These are phyloP conservation scores for Alternaria postmessia DNA, from an alignment of 2,329 filamentous ascomycete genomes.

Conservation along the genomic window DNA sequence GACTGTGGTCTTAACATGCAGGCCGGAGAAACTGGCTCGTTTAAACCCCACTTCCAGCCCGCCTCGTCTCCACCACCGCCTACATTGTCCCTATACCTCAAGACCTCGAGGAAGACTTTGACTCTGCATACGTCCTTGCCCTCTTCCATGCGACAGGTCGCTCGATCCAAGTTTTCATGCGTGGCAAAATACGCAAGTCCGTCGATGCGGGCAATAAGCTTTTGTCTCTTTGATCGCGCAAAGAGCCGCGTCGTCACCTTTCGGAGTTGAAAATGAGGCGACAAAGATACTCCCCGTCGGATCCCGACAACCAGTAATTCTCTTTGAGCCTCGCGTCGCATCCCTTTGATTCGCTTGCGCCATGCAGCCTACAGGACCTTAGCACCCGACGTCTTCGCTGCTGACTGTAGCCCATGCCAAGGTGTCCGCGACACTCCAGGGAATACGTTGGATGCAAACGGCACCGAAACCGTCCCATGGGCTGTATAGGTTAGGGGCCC, in stretches of 20 bases:
- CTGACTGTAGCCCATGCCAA: constrained; percentile 23
- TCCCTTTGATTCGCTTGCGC: constrained; percentile 32
- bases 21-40: too few relatives aligned
- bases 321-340: constrained; percentile 21
- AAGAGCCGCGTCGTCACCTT: constrained; percentile 7
- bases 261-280: constrained; percentile 41
- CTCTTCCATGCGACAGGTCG: neutral
- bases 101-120: neutral
- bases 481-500: constrained; percentile 18
- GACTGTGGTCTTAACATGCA: too few relatives aligned
- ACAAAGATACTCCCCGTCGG: constrained; percentile 25
- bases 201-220: neutral
- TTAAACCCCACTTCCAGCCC: neutral
- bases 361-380: constrained; percentile 2
- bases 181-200: neutral
- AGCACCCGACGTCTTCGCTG: constrained; percentile 28
- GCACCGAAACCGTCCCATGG: constrained; percentile 11
- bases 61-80: neutral
- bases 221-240: neutral
- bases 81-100: neutral
- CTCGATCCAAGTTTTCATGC: neutral
- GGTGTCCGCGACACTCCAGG: constrained; percentile 22
- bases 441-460: constrained; percentile 1
- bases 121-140: neutral
- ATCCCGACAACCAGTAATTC: constrained; percentile 26